A percentile compares a stretch with the other conserved stretches of the same genome.
These are phyloP conservation scores for Scedosporium minutisporum DNA, from an alignment of 2,329 filamentous ascomycete species.

Conservation along the genomic window DNA sequence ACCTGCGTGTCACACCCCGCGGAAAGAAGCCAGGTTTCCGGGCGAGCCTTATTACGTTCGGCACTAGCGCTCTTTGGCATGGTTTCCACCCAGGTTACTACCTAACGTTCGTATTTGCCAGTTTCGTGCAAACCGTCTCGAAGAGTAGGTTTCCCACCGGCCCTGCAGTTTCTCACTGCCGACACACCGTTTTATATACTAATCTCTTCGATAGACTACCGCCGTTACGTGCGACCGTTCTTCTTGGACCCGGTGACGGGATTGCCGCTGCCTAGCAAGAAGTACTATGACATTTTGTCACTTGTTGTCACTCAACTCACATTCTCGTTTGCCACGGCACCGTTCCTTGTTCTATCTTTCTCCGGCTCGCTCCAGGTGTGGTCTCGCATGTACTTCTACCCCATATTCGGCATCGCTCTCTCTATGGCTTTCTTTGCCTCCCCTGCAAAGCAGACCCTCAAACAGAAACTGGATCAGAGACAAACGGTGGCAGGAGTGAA, in stretches of 20 bases:
- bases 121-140: slow-evolving; percentile 83
- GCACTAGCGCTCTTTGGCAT: slow-evolving; percentile 93
- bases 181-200: slow-evolving; percentile 11
- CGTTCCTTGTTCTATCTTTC: slow-evolving; percentile 76
- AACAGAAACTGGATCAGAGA: slow-evolving; percentile 49
- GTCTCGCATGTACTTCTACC: slow-evolving; percentile 84
- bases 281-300: slow-evolving; percentile 74
- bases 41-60: slow-evolving; percentile 87
- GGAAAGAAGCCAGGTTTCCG: slow-evolving; percentile 95
- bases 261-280: slow-evolving; percentile 60
- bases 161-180: neutral
- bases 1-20: slow-evolving; percentile 85
- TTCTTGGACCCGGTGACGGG: slow-evolving; percentile 73
- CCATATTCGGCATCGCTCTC: slow-evolving; percentile 53
- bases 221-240: slow-evolving; percentile 82
- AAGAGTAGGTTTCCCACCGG: slow-evolving; percentile 55
- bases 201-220: slow-evolving; percentile 55
- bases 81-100: slow-evolving; percentile 98
- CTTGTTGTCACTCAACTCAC: slow-evolving; percentile 69
- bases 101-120: slow-evolving; percentile 77
- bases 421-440: slow-evolving; percentile 71
- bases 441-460: slow-evolving; percentile 56
- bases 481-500: slow-evolving; percentile 34
- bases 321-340: slow-evolving; percentile 73
- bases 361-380: slow-evolving; percentile 64